phyloP scores from a whole-genome alignment of 495 filamentous ascomycete genomes.

The Elaphomyces granulatus region DNA sequence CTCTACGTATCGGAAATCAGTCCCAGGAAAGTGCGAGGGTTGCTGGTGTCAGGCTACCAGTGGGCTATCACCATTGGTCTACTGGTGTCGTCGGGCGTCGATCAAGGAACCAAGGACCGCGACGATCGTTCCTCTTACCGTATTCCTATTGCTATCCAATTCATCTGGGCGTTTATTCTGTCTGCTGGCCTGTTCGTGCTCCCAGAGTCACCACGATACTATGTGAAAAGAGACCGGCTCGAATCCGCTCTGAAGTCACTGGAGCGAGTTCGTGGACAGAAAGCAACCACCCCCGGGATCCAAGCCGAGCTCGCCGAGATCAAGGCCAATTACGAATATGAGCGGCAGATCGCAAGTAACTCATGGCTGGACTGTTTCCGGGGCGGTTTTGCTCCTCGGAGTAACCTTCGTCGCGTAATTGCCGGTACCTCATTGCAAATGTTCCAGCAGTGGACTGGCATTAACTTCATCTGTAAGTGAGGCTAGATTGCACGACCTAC shows the following conservation, averaged over 20 bases:
- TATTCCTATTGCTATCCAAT: conserved; percentile 27
- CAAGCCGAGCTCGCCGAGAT: conserved; percentile 54
- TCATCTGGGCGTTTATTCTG: conserved; percentile 45
- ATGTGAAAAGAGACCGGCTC: conserved; percentile 34
- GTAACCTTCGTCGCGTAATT: conserved; percentile 50
- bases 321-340: conserved; percentile 45
- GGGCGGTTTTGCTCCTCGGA: conserved; percentile 34
- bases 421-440: conserved; percentile 55
- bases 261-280: conserved; percentile 22
- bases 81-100: conserved; percentile 15
- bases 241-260: conserved; percentile 38
- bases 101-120: conserved; percentile 24
- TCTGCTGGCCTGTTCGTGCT: conserved; percentile 39
- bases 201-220: conserved; percentile 40
- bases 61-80: conserved; percentile 18
- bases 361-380: conserved; percentile 48
- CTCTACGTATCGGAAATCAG: conserved; percentile 21
- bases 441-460: conserved; percentile 45
- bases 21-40: conserved; percentile 18
- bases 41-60: conserved; percentile 18
- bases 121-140: conserved; percentile 12
- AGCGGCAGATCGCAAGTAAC: conserved; percentile 37
- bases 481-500: conserved; percentile 2
- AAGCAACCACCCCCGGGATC: conserved; percentile 34
- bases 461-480: conserved; percentile 25